Base-by-base conservation (phyloP, 768 basidiomycete species). In the Cyathus striatus region DNA sequence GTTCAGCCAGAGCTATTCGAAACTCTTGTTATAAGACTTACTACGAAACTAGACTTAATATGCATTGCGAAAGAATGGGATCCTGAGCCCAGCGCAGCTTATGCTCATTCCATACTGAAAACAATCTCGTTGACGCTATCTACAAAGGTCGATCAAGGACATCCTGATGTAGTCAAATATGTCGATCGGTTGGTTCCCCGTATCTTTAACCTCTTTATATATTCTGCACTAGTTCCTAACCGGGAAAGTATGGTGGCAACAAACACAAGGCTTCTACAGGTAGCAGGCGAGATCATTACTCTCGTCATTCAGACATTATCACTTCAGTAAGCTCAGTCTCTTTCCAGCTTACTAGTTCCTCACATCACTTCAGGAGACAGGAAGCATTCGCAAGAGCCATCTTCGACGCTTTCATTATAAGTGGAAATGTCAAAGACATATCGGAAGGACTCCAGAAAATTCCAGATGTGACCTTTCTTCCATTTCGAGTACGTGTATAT, bases 91-190 rank as follows among this genome's bases (percentile, higher is more conserved):
- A 65, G 61, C n/a, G 80, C 88, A 0, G 87, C 91, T 9, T 98
- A 95, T 57, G 83, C 81, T 1, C 90, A 92, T 62, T 80, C 92
- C 23, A 72, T 98, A 23, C 72, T 98, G 38, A 68, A 75, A 38
- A 79, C 86, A 0, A 63, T 98, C 5, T 69, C 73, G 1, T 74
- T 79, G 32, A 80, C 84, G 0, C 60, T 97, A 13, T 54, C 54
- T 4, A 54, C 50, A 23, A 77, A 77, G 53, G 65, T 69, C 10
- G 61, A 66, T 24, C 62, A 55, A 20, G 72, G 70, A 24, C 81
- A 95, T 57, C 56, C 64, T 0, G 96, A 98, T 56, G 72, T 97
- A 14, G 63, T 76, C 0, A 90, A 86, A 61, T 91, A 92, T 54
- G 71, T 85, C 25, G 89, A 96, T 49, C 70, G 72, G 16, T 65